These are phyloP conservation scores for Phytophthora fragariae DNA, from an alignment of 352 stramenopile species.

Conservation along the genomic window DNA sequence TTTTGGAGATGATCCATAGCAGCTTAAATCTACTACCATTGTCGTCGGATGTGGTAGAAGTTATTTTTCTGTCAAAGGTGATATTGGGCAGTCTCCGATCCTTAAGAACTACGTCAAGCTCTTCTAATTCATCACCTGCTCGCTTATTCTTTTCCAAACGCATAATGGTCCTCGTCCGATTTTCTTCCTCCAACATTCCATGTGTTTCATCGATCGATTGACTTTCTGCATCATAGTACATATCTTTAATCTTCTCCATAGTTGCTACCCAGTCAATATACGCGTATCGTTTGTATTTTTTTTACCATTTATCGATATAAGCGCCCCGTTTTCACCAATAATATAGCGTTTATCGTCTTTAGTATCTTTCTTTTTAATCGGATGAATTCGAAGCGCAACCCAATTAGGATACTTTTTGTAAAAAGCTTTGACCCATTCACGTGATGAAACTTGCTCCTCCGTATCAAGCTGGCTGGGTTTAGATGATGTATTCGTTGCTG, in stretches of 20 bases:
- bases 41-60: conserved; percentile 7
- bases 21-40: conserved; percentile 2
- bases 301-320: conserved; percentile 1
- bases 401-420: conserved; percentile 14
- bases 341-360: conserved; percentile 12
- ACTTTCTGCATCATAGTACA: conserved; percentile 16
- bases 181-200: conserved; percentile 16
- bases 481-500: conserved; percentile 10
- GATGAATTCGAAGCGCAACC: conserved; percentile 10
- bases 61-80: not conserved
- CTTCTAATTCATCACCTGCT: conserved; percentile 3
- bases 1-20: conserved; percentile 17
- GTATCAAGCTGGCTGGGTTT: not conserved
- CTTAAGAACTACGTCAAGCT: conserved; percentile 6
- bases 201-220: conserved; percentile 15
- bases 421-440: conserved; percentile 9
- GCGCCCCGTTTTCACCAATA: conserved; percentile 6
- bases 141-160: conserved; percentile 6
- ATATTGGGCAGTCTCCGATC: conserved; percentile 11
- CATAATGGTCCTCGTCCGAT: conserved; percentile 11
- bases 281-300: conserved; percentile 7
- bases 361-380: conserved; percentile 11
- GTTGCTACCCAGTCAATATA: conserved; percentile 21
- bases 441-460: conserved; percentile 3
- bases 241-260: conserved; percentile 7